Conservation (phyloP, 2,329 filamentous ascomycete species). For the Dothistroma pini region DNA sequence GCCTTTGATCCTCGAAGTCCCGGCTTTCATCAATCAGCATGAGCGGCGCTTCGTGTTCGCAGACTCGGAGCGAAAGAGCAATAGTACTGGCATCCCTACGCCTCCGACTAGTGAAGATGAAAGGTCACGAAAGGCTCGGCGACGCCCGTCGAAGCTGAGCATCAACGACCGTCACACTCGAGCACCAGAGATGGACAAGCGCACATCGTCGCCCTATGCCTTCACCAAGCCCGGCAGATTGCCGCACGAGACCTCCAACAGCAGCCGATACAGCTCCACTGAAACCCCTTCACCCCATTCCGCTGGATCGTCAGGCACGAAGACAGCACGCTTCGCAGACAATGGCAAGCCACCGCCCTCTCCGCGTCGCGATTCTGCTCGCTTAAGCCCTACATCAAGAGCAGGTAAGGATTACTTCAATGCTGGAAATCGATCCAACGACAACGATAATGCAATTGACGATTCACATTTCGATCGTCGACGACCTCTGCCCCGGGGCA, state of each 20-base stretch:
- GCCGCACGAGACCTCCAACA: slow-evolving; percentile 33
- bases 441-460: slow-evolving; percentile 27
- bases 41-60: slow-evolving; percentile 63
- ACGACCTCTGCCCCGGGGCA: slow-evolving; percentile 8
- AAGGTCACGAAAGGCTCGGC: slow-evolving; percentile 26
- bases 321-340: slow-evolving; percentile 6
- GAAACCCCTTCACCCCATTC: slow-evolving; percentile 44
- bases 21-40: slow-evolving; percentile 21
- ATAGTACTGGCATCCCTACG: slow-evolving; percentile 27
- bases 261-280: slow-evolving; percentile 47
- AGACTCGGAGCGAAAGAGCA: slow-evolving; percentile 15
- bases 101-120: slow-evolving; percentile 40
- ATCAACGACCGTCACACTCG: slow-evolving; percentile 37
- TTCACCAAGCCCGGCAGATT: slow-evolving; percentile 39
- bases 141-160: slow-evolving; percentile 32
- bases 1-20: slow-evolving; percentile 62
- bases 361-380: slow-evolving; percentile 25
- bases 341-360: slow-evolving; percentile 23
- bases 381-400: slow-evolving; percentile 22
- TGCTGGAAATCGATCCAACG: slow-evolving; percentile 10
- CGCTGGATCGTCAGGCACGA: slow-evolving; percentile 8
- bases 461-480: slow-evolving; percentile 24
- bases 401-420: slow-evolving; percentile 28
- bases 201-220: slow-evolving; percentile 46
- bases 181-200: slow-evolving; percentile 39